These are phyloP conservation scores for Volvariella surrecta DNA, from an alignment of 1,284 basidiomycete species.

Conservation along the genomic window DNA sequence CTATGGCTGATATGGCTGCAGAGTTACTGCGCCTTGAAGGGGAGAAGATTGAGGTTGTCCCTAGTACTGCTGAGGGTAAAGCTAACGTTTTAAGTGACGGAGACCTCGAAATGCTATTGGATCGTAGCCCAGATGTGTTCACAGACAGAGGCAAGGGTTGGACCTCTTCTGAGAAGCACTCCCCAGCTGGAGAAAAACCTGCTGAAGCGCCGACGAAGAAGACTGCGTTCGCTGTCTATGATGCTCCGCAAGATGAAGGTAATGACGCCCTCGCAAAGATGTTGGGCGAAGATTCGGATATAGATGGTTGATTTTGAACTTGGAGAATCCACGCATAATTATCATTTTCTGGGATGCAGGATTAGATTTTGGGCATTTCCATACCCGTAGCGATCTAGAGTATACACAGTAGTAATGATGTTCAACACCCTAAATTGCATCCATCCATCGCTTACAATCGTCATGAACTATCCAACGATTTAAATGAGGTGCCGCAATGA, in stretches of 20 bases:
- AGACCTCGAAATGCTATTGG: constrained; percentile 75
- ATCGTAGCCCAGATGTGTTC: constrained; percentile 78
- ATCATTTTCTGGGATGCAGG: too few relatives aligned
- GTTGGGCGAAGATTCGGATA: constrained; percentile 40
- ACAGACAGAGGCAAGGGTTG: constrained; percentile 72
- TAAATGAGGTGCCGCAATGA: too few relatives aligned
- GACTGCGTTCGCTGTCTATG: constrained; percentile 80
- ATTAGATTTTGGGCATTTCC: too few relatives aligned
- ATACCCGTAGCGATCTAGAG: too few relatives aligned
- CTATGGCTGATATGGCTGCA: constrained; percentile 77
- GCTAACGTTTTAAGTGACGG: constrained; percentile 72
- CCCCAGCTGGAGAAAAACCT: constrained; percentile 10
- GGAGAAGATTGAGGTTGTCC: constrained; percentile 85
- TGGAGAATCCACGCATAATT: too few relatives aligned
- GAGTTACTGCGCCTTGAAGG: constrained; percentile 75
- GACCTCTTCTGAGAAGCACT: constrained; percentile 34
- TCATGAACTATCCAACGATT: too few relatives aligned
- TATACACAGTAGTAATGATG: too few relatives aligned
- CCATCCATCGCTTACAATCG: too few relatives aligned
- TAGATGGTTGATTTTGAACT: constrained; percentile 9
- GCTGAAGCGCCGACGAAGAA: constrained; percentile 16
- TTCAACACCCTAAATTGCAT: too few relatives aligned
- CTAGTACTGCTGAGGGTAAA: constrained; percentile 58
- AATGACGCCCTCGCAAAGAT: constrained; percentile 69
- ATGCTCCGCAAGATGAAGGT: constrained; percentile 60